Conservation (phyloP, 2,329 filamentous ascomycete genomes). For the Alternaria dauci region DNA sequence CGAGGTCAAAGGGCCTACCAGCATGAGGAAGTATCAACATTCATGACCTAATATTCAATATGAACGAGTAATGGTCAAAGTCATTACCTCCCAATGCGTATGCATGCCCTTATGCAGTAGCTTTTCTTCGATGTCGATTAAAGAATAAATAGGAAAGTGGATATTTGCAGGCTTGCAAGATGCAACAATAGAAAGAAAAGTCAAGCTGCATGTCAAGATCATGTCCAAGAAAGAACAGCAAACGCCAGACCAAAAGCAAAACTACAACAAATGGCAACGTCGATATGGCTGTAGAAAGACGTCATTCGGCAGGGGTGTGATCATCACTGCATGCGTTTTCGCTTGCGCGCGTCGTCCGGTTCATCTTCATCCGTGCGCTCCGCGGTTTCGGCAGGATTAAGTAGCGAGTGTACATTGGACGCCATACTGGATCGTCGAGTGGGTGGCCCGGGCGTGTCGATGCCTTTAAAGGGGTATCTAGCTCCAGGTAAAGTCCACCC, state of each 20-base stretch:
- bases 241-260: constrained; percentile 8
- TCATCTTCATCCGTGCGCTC: constrained; percentile 72
- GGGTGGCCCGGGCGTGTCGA: constrained; percentile 66
- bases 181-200: neutral
- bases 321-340: constrained; percentile 57
- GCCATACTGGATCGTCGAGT: constrained; percentile 75
- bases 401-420: constrained; percentile 71
- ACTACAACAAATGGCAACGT: constrained; percentile 29
- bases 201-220: neutral
- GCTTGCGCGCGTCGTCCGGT: constrained; percentile 67
- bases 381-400: constrained; percentile 73
- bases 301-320: neutral
- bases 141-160: neutral
- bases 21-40: neutral
- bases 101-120: constrained; percentile 1
- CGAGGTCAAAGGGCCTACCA: neutral
- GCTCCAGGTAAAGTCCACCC: constrained; percentile 65
- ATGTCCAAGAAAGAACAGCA: neutral
- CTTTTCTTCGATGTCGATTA: neutral
- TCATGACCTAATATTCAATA: neutral
- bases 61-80: neutral
- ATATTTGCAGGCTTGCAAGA: constrained; percentile 2
- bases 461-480: constrained; percentile 58
- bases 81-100: constrained; percentile 6
- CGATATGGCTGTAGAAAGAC: neutral